phyloP scores from a whole-genome alignment of 163 green algal species.

The Chloromonas sp. region DNA sequence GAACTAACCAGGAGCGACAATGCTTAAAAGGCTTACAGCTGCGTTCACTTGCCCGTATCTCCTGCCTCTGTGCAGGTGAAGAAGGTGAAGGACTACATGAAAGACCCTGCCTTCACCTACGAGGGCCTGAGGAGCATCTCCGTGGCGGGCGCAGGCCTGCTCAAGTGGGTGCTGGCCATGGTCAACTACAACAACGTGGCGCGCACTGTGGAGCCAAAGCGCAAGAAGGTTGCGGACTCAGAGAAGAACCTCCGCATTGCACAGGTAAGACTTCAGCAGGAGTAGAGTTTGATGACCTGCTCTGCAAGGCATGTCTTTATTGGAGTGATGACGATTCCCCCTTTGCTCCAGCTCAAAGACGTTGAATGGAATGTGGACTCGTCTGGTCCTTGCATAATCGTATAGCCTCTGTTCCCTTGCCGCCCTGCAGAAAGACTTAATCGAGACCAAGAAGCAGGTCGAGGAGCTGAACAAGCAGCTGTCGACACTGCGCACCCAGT shows the following conservation, averaged over 20 bases:
- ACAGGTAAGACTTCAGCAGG: neutral
- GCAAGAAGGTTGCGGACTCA: conserved; percentile 76
- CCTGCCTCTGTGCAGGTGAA: conserved; percentile 46
- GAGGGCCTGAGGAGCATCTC: conserved; percentile 41
- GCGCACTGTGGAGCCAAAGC: conserved; percentile 78
- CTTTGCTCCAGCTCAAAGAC: too few relatives aligned
- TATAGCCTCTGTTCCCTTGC: neutral
- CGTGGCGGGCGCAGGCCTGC: conserved; percentile 51
- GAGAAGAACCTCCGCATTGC: conserved; percentile 72
- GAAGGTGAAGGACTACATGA: conserved; percentile 79
- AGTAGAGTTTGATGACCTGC: too few relatives aligned
- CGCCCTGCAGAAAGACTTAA: conserved; percentile 61
- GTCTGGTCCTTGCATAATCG: too few relatives aligned
- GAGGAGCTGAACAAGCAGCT: conserved; percentile 63
- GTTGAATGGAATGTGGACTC: too few relatives aligned
- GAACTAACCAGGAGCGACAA: too few relatives aligned
- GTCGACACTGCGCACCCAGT: conserved; percentile 53
- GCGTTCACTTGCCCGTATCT: too few relatives aligned
- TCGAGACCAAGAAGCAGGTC: conserved; percentile 67
- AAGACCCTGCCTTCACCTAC: conserved; percentile 73
- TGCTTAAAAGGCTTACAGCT: too few relatives aligned
- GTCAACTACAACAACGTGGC: conserved; percentile 88
- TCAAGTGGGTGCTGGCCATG: conserved; percentile 89
- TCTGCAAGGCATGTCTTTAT: too few relatives aligned
- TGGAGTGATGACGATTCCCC: too few relatives aligned